Evolutionary conservation across 148 eudicot species (phyloP).

Genomic region (Arctostaphylos glauca): DNA sequence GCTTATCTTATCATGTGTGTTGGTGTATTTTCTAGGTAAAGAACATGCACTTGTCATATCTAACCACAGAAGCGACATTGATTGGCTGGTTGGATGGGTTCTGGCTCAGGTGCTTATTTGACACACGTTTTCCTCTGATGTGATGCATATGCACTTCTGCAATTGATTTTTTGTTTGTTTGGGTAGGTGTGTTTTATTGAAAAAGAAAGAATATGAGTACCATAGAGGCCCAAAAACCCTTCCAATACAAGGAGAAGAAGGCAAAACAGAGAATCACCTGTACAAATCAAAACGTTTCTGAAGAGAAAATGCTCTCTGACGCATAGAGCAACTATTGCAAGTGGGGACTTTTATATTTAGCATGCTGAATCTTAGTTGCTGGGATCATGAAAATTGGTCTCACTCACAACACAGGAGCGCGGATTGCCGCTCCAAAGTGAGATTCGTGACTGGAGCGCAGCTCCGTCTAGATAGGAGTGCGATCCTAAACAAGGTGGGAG

Average conservation of each 20-base stretch:
- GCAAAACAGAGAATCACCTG: neutral
- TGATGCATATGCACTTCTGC: neutral
- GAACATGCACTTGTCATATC: slow-evolving; percentile 83
- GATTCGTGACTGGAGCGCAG: too few relatives aligned
- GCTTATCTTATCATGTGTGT: slow-evolving; percentile 8
- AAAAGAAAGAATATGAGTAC: neutral
- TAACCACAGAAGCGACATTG: slow-evolving; percentile 93
- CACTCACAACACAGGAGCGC: too few relatives aligned
- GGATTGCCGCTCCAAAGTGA: too few relatives aligned
- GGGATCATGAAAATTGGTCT: too few relatives aligned
- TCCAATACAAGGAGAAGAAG: neutral
- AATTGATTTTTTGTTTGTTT: neutral
- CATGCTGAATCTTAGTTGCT: too few relatives aligned
- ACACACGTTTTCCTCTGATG: neutral
- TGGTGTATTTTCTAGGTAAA: slow-evolving; percentile 52
- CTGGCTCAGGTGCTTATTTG: slow-evolving; percentile 67
- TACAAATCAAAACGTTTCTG: neutral
- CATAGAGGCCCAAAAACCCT: neutral
- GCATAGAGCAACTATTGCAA: neutral
- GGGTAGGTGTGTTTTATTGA: neutral
- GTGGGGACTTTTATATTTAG: neutral
- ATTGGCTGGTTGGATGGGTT: slow-evolving; percentile 99
- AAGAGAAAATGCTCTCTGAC: neutral
- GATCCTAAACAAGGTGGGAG: too few relatives aligned
- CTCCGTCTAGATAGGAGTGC: too few relatives aligned